Base-by-base conservation (phyloP, 257 asterid species). In the Solanum clarkiae region DNA sequence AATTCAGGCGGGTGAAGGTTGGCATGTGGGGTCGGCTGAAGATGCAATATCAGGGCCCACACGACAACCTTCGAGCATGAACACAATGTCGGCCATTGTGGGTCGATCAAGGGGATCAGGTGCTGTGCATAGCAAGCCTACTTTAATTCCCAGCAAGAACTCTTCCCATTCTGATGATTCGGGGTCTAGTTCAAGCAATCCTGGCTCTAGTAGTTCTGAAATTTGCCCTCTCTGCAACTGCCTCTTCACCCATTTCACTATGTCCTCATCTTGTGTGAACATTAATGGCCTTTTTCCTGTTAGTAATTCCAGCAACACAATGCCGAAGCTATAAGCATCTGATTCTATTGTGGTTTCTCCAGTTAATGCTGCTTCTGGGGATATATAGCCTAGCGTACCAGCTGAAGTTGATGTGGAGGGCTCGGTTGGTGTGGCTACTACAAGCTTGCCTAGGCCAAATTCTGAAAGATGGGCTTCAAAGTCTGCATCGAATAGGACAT, bases 81-180 rank as follows among this genome's bases (percentile, higher is more conserved):
- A 93, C 80, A 94, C 93, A 17, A 94, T 88, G 84, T 94, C 97
- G 1, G 92, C 87, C 96, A 93, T 93, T 18, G 92, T 84, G 86
- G 97, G 97, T 12, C 97, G 90, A 77, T 91, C 94, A 13, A 88
- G 60, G 0, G 96, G 97, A 84, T 90, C 94, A 2, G 96, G 91
- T 55, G 95, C 91, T 6, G 97, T 92, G 92, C 97, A 94, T 49
- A 94, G 95, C 85, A 94, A 86, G 2, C 95, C 97, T 8, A 94
- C 97, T 87, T 94, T 94, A 44, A 94, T 94, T 32, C 97, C 97
- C 9, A 94, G 86, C 91, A 94, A 85, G 87, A 92, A 94, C 75
- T 94, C 97, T 83, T 94, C 97, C 96, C 97, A 94, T 82, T 94
- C 97, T 0, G 96, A 91, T 26, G 97, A 94, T 85, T 94, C 97